These are phyloP conservation scores for Podila epicladia DNA, from an alignment of 192 early-diverging fungal genomes.

Conservation along the genomic window DNA sequence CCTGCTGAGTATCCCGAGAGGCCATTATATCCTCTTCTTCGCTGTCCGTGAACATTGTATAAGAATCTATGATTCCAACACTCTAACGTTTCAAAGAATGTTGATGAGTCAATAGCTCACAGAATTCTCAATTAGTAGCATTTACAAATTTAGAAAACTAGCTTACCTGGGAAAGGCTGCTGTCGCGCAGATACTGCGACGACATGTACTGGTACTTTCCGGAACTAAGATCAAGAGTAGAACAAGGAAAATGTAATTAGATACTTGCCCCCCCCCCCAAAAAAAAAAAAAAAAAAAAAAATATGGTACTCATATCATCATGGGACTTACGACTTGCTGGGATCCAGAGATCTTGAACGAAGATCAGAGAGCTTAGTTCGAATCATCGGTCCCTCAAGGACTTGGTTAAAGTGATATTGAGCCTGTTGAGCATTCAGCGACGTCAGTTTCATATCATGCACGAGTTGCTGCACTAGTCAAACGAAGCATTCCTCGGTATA, in stretches of 20 bases:
- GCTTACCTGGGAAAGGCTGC: conserved; percentile 66
- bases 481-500: neutral
- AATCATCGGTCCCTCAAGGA: conserved; percentile 24
- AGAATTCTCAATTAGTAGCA: neutral
- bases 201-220: conserved; percentile 58
- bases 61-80: conserved; percentile 32
- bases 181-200: conserved; percentile 66
- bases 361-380: conserved; percentile 33
- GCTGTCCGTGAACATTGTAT: conserved; percentile 3
- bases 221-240: conserved; percentile 6
- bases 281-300: neutral
- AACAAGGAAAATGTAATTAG: neutral
- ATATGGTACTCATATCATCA: neutral
- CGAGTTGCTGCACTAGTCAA: too few relatives aligned
- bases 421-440: conserved; percentile 3
- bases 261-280: too few relatives aligned
- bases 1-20: neutral
- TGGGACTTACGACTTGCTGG: conserved; percentile 31
- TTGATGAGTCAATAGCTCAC: neutral
- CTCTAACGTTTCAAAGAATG: conserved; percentile 11
- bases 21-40: neutral
- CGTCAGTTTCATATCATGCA: neutral
- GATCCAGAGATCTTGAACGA: conserved; percentile 33
- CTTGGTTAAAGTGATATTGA: conserved; percentile 30
- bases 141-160: neutral